These are phyloP conservation scores for Podospora tetraspora DNA, from an alignment of 495 filamentous ascomycete species.

Conservation along the genomic window DNA sequence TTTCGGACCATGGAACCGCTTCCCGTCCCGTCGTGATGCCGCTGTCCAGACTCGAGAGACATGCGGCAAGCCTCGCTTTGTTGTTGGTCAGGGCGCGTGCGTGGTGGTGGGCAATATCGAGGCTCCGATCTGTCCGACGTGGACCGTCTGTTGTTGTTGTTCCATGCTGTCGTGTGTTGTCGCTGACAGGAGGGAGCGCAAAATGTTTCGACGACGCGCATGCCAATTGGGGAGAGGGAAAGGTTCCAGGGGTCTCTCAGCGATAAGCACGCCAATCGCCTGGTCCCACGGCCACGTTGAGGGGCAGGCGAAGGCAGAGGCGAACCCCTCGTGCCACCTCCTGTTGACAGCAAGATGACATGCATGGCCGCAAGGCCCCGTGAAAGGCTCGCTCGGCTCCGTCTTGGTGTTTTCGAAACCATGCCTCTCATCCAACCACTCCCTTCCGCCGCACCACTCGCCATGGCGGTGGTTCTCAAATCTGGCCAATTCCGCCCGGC, in stretches of 20 bases:
- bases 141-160: neutral
- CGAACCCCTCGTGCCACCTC: neutral
- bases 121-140: neutral
- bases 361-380: constrained; percentile 7
- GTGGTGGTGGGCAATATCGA: neutral
- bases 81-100: neutral
- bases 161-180: neutral
- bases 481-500: constrained; percentile 11
- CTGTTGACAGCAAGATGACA: neutral
- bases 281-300: neutral
- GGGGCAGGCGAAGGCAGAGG: neutral
- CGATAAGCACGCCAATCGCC: constrained; percentile 12
- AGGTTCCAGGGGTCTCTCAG: constrained; percentile 5
- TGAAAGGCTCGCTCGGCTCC: constrained; percentile 9
- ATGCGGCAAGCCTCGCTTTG: neutral
- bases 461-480: neutral
- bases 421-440: neutral
- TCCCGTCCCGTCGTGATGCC: neutral
- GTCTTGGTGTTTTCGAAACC: neutral
- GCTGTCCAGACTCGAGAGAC: neutral
- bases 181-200: neutral
- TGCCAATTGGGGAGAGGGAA: neutral
- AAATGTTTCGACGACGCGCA: neutral
- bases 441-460: neutral
- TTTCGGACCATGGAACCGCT: constrained; percentile 19